A percentile compares a stretch with the other conserved stretches of the same genome.
These are phyloP conservation scores for Lunularia cruciata DNA, from an alignment of 225 moss, liverwort and hornwort genomes.

Conservation along the genomic window DNA sequence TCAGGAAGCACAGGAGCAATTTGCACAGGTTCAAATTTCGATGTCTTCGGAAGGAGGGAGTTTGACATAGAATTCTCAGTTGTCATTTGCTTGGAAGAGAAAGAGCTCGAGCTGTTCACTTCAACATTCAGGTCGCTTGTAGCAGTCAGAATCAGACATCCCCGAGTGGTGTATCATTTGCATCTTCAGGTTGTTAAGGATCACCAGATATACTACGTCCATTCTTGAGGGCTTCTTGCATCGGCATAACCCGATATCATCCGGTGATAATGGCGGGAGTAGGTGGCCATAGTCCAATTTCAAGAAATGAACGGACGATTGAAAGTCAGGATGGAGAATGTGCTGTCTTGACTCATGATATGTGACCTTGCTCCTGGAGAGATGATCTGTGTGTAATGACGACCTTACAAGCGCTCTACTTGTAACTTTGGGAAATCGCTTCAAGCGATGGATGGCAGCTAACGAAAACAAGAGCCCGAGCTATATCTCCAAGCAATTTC, in stretches of 20 bases:
- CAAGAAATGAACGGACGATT: neutral
- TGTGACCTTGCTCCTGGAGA: neutral
- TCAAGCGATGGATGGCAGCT: neutral
- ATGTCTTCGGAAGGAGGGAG: too few relatives aligned
- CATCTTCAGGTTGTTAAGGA: slow-evolving; percentile 3
- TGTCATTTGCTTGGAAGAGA: too few relatives aligned
- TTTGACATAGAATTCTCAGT: too few relatives aligned
- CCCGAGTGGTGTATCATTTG: slow-evolving; percentile 20
- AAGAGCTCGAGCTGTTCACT: too few relatives aligned
- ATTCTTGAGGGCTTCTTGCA: slow-evolving; percentile 2
- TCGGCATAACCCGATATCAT: neutral
- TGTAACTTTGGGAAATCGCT: too few relatives aligned
- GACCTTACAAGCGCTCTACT: too few relatives aligned
- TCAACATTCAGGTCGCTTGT: too few relatives aligned
- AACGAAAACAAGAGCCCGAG: neutral
- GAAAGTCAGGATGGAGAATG: neutral
- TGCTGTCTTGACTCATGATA: neutral
- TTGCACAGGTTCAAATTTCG: too few relatives aligned
- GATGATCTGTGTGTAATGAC: too few relatives aligned
- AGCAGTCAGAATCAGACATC: too few relatives aligned
- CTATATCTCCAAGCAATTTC: neutral
- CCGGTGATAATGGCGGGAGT: slow-evolving; percentile 12
- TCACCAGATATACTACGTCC: neutral
- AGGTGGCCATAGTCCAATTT: neutral
- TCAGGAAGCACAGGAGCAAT: too few relatives aligned